These are phyloP conservation scores for Pleurotus ostreatus DNA, from an alignment of 768 basidiomycete genomes.

Conservation along the genomic window DNA sequence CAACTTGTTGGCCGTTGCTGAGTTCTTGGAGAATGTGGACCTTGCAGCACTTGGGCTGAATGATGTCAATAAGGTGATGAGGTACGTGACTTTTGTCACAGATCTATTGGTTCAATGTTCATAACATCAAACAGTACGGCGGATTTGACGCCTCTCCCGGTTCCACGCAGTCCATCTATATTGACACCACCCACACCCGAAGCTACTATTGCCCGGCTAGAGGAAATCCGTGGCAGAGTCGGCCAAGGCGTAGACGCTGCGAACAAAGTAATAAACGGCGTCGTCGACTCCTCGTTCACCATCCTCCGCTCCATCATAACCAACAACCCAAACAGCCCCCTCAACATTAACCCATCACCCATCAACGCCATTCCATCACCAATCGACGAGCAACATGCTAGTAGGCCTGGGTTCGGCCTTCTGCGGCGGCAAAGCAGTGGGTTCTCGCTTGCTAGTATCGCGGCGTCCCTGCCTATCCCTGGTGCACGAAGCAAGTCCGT, in stretches of 20 bases:
- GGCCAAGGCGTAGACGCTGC: conserved; percentile 81
- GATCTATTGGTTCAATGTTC: conserved; percentile 1
- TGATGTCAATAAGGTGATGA: conserved; percentile 48
- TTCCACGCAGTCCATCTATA: conserved; percentile 44
- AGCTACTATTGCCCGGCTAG: conserved; percentile 30
- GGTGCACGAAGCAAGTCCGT: conserved; percentile 29
- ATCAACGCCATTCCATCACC: conserved; percentile 10
- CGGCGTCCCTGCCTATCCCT: conserved; percentile 54
- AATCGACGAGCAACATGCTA: conserved; percentile 12
- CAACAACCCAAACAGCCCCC: conserved; percentile 20
- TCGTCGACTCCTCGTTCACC: conserved; percentile 88
- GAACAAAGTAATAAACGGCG: conserved; percentile 78
- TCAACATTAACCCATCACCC: conserved; percentile 10
- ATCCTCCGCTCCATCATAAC: conserved; percentile 75
- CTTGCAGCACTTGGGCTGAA: conserved; percentile 61
- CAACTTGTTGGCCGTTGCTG: conserved; percentile 92
- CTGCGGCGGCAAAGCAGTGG: conserved; percentile 64
- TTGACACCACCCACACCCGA: conserved; percentile 40
- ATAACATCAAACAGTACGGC: conserved; percentile 47
- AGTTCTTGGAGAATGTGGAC: conserved; percentile 95
- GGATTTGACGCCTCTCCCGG: conserved; percentile 78
- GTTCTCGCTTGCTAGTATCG: conserved; percentile 79
- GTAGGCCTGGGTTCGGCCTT: conserved; percentile 58
- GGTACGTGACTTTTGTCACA: conserved; percentile 33
- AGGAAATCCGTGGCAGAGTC: conserved; percentile 65